A percentile compares a stretch with the other conserved stretches of the same genome.
phyloP scores from a whole-genome alignment of 371 early-diverging fungal genomes.

The Coemansia sp. region DNA sequence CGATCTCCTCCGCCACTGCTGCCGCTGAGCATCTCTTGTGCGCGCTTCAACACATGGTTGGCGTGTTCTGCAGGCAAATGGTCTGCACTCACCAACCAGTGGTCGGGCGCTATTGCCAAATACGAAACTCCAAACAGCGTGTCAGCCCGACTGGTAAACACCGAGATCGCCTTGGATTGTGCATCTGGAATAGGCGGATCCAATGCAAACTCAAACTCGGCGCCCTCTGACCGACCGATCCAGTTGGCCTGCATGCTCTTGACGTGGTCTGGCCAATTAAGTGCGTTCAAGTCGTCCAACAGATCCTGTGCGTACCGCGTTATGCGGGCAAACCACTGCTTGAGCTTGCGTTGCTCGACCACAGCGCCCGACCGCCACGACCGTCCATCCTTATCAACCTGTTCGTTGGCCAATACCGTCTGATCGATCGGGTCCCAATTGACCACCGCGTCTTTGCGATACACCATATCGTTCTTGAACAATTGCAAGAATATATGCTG shows the following conservation, averaged over 20 bases:
- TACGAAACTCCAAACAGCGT: conserved; percentile 76
- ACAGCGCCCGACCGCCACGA: conserved; percentile 93
- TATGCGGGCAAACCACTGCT: conserved; percentile 92
- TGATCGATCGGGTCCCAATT: conserved; percentile 97
- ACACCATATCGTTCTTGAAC: conserved; percentile 75
- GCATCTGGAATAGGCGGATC: conserved; percentile 3
- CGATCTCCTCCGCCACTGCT: conserved; percentile 55
- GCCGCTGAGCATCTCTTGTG: conserved; percentile 54
- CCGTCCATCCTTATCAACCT: conserved; percentile 84
- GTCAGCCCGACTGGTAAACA: conserved; percentile 81
- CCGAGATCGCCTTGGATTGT: conserved; percentile 51
- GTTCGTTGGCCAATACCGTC: conserved; percentile 94
- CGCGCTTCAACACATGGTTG: conserved; percentile 57
- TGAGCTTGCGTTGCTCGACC: conserved; percentile 81
- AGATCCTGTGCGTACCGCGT: conserved; percentile 82
- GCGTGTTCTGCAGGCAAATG: conserved; percentile 56
- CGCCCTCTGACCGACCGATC: conserved; percentile 86
- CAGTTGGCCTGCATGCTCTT: conserved; percentile 90
- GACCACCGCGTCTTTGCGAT: conserved; percentile 84
- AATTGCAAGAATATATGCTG: conserved; percentile 82
- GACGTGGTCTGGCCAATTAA: conserved; percentile 88
- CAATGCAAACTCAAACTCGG: conserved; percentile 68
- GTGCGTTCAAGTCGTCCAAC: conserved; percentile 73
- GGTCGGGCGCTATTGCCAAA: conserved; percentile 73
- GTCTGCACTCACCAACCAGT: conserved; percentile 55